phyloP scores from a whole-genome alignment of 2,329 filamentous ascomycete genomes.

The Trichoderma breve region DNA sequence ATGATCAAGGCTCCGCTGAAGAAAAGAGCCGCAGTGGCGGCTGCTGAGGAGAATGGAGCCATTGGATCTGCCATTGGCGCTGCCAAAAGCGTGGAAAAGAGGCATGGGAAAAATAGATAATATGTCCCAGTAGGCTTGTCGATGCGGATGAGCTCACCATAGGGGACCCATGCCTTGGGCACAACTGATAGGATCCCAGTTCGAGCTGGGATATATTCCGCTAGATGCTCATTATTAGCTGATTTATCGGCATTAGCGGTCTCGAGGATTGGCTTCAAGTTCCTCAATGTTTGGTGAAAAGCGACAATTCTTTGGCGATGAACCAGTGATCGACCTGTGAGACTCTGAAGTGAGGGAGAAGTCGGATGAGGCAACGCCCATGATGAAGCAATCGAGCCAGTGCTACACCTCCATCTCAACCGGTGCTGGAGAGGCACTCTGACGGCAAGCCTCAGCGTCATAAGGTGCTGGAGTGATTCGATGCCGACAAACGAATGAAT shows the following conservation, averaged over 20 bases:
- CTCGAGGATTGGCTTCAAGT: slow-evolving; percentile 22
- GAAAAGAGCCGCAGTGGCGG: slow-evolving; percentile 68
- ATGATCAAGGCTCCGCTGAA: slow-evolving; percentile 76
- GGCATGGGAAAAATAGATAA: slow-evolving; percentile 81
- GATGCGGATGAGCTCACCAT: slow-evolving; percentile 76
- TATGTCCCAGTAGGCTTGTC: slow-evolving; percentile 80
- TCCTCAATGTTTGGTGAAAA: slow-evolving; percentile 29
- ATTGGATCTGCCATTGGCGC: slow-evolving; percentile 66
- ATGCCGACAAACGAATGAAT: neutral
- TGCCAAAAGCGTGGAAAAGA: slow-evolving; percentile 80
- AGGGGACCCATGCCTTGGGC: slow-evolving; percentile 70
- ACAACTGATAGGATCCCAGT: slow-evolving; percentile 69
- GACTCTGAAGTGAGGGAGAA: neutral
- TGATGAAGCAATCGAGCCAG: neutral
- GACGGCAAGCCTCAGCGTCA: slow-evolving; percentile 27
- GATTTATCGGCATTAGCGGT: neutral
- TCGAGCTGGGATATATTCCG: slow-evolving; percentile 65
- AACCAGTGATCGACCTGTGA: slow-evolving; percentile 19
- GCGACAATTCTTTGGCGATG: slow-evolving; percentile 23
- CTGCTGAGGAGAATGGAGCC: slow-evolving; percentile 57
- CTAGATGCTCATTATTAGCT: neutral
- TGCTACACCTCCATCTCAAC: slow-evolving; percentile 24
- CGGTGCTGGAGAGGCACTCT: slow-evolving; percentile 28
- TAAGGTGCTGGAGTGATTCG: slow-evolving; percentile 17
- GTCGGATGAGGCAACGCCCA: neutral